phyloP scores from a whole-genome alignment of 75 land plant genomes.

The Adiantum capillusveneris region DNA sequence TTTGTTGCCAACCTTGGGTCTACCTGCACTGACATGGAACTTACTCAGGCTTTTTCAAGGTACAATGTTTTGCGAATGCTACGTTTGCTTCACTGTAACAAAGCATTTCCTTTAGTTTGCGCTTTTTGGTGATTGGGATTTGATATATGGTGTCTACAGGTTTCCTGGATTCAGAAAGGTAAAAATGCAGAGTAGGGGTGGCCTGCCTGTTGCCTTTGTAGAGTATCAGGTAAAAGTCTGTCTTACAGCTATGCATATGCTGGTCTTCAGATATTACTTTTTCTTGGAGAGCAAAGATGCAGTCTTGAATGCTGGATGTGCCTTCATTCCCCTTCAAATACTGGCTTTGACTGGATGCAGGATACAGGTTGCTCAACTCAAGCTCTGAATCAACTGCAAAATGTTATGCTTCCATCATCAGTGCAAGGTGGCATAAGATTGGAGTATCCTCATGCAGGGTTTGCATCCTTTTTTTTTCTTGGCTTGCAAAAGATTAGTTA shows the following conservation, averaged over 20 bases:
- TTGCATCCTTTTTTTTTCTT: no score
- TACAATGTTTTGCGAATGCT: background rate
- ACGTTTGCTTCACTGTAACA: no score
- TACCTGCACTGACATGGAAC: slow-evolving; percentile 63
- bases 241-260: background rate
- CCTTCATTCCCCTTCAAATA: no score
- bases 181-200: slow-evolving; percentile 70
- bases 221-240: slow-evolving; percentile 38
- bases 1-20: slow-evolving; percentile 79
- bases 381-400: slow-evolving; percentile 60
- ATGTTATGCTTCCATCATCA: slow-evolving; percentile 45
- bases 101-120: no score
- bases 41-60: slow-evolving; percentile 61
- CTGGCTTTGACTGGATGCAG: slow-evolving; percentile 28
- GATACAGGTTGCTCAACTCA: slow-evolving; percentile 54
- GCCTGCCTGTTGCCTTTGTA: slow-evolving; percentile 87
- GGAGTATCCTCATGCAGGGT: slow-evolving; percentile 41
- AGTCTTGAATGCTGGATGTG: no score
- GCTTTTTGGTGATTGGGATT: background rate
- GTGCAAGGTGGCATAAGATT: slow-evolving; percentile 62
- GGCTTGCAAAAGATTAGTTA: no score
- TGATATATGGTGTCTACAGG: slow-evolving; percentile 29
- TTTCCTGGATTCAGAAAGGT: slow-evolving; percentile 70
- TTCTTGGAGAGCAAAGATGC: no score
- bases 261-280: background rate